A percentile compares a stretch with the other conserved stretches of the same genome.
phyloP scores from a whole-genome alignment of 768 basidiomycete genomes.

The Calocybe gangraenosa region DNA sequence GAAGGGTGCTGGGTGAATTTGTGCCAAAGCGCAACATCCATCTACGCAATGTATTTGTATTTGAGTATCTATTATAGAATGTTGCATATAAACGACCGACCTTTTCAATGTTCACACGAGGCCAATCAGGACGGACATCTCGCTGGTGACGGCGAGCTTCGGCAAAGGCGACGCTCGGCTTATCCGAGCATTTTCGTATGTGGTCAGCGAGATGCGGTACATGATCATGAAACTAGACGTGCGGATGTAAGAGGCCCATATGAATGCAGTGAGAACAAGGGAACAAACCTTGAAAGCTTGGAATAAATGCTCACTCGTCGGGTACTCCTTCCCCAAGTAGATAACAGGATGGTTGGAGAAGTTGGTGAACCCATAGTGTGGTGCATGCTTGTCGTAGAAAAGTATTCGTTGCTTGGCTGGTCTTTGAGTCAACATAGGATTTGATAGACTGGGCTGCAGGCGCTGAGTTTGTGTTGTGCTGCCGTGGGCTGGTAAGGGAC shows the following conservation, averaged over 20 bases:
- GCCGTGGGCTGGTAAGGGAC: constrained; percentile 4
- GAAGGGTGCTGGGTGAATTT: constrained; percentile 70
- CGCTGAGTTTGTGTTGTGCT: neutral
- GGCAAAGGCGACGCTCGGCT: constrained; percentile 59
- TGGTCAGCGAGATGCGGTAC: constrained; percentile 66
- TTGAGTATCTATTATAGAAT: neutral
- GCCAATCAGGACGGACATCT: constrained; percentile 62
- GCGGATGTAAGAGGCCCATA: no score
- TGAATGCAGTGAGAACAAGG: neutral
- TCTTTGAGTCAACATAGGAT: constrained; percentile 1
- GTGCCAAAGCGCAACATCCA: constrained; percentile 59
- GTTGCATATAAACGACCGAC: constrained; percentile 24
- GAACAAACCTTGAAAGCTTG: constrained; percentile 60
- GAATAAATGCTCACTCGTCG: constrained; percentile 75
- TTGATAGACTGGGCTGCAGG: constrained; percentile 5
- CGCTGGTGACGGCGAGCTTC: constrained; percentile 59
- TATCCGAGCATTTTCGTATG: constrained; percentile 54
- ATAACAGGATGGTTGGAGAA: constrained; percentile 62
- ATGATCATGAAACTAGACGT: constrained; percentile 61
- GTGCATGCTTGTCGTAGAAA: constrained; percentile 61
- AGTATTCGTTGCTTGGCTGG: constrained; percentile 31
- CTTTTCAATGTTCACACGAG: constrained; percentile 58
- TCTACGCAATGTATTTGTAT: constrained; percentile 33
- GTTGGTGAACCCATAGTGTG: constrained; percentile 70
- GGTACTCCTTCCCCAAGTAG: constrained; percentile 58